Evolutionary conservation across 139 green algal species (phyloP), one percentile per base, ranked within the genome.

Genomic region (Auxenochlorella pyrenoidosa): DNA sequence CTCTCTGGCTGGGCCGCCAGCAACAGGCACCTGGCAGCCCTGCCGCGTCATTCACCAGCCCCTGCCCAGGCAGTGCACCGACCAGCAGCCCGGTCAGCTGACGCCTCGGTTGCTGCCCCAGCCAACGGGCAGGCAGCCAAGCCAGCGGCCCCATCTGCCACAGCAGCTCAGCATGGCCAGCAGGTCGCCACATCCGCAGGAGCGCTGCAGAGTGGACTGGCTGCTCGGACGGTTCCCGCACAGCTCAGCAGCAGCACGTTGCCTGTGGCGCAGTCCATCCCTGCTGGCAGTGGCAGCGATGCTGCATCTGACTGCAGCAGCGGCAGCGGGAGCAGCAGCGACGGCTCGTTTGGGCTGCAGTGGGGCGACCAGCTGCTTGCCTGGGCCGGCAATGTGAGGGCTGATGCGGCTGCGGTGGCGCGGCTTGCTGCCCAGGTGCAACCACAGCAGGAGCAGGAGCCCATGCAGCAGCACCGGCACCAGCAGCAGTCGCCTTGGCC

Each of bases 351-450:
- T 87, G 87, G 71, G 19, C 79, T 90, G 54, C 87, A 90, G 43
- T 90, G 87, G 87, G 87, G 87, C 2, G 73, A 90, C 68, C 73
- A 85, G 47, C 60, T 88, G 82, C 70, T 83, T 21, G 51, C 24
- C 19, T 90, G 87, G 87, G 87, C 87, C 47, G 58, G 60, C n/a
- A 83, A 28, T 28, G 41, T 85, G 8, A 28, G 41, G 13, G 22
- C 32, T 12, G 71, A 87, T 34, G 82, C 63, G 19, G 79, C 60
- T 40, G 83, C 51, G n/a, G 72, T 68, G 28, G 44, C 79, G 3
- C 38, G 15, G 40, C 79, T 59, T 28, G 82, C 68, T 36, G 22
- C 32, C 0, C 68, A 36, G 68, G 40, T 54, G 60, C 32, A 44
- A n/a, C 38, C 36, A 47, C n/a, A 47, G 43, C 30, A n/a, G n/a